A percentile compares a stretch with the other conserved stretches of the same genome.
phyloP scores from a whole-genome alignment of 2,329 filamentous ascomycete species.

The Blastomyces emzantsi region DNA sequence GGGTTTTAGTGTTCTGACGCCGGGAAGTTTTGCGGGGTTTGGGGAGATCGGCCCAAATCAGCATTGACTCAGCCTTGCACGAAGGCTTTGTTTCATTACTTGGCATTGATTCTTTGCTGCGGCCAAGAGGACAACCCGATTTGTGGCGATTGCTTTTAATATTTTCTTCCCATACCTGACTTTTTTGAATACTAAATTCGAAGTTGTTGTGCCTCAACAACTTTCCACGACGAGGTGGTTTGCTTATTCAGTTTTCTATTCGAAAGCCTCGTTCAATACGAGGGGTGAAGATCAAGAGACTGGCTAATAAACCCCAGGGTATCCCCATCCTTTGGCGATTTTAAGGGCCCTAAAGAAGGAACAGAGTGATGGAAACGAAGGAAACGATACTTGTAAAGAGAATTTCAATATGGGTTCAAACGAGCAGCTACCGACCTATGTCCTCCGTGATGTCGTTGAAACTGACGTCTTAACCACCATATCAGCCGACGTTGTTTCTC shows the following conservation, averaged over 20 bases:
- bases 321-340: not conserved
- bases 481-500: slow-evolving; percentile 7
- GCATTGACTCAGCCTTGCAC: no score
- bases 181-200: no score
- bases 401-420: slow-evolving; percentile 5
- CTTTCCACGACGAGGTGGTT: not conserved
- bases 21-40: not conserved
- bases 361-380: not conserved
- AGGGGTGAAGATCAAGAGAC: not conserved
- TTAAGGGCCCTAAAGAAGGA: not conserved
- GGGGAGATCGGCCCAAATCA: no score
- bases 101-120: no score
- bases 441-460: slow-evolving; percentile 12
- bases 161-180: no score
- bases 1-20: not conserved
- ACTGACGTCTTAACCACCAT: slow-evolving; percentile 9
- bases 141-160: no score
- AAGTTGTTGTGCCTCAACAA: not conserved
- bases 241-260: not conserved
- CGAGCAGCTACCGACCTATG: slow-evolving; percentile 1
- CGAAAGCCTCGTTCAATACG: not conserved
- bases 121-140: no score
- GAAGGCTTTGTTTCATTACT: no score
- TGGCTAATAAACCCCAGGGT: not conserved
- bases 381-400: not conserved